phyloP scores from a whole-genome alignment of 768 basidiomycete species.

The Boletus bicolor region DNA sequence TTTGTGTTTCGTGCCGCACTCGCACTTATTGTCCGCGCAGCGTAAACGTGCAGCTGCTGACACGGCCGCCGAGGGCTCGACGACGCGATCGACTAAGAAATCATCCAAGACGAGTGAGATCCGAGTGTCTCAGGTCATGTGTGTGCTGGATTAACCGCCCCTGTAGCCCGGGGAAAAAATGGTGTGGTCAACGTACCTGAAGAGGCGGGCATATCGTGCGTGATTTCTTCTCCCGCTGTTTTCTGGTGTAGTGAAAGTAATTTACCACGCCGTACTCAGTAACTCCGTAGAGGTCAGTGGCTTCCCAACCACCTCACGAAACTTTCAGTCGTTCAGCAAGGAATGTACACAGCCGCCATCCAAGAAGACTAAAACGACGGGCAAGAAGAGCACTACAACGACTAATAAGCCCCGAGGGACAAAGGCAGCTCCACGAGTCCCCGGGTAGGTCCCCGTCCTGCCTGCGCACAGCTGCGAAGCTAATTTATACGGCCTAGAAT shows the following conservation, averaged over 20 bases:
- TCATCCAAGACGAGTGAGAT: slow-evolving; percentile 38
- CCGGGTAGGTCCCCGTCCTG: slow-evolving; percentile 10
- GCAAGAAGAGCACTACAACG: slow-evolving; percentile 16
- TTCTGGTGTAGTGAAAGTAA: not conserved
- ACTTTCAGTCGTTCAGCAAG: slow-evolving; percentile 1
- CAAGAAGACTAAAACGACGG: slow-evolving; percentile 41
- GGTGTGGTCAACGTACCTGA: slow-evolving; percentile 4
- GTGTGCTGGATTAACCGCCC: slow-evolving; percentile 1
- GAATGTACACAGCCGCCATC: slow-evolving; percentile 27
- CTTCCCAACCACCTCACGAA: not conserved
- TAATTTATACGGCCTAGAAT: slow-evolving; percentile 17
- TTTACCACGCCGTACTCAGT: slow-evolving; percentile 18
- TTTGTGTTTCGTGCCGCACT: not conserved
- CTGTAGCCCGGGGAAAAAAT: slow-evolving; percentile 18
- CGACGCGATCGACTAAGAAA: slow-evolving; percentile 46
- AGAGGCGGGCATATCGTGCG: slow-evolving; percentile 23
- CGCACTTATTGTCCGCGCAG: slow-evolving; percentile 35
- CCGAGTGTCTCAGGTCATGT: slow-evolving; percentile 15
- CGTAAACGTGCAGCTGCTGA: slow-evolving; percentile 54
- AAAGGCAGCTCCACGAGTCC: slow-evolving; percentile 13
- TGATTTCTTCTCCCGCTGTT: slow-evolving; percentile 8
- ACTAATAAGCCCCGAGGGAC: slow-evolving; percentile 14
- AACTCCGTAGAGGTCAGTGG: slow-evolving; percentile 25
- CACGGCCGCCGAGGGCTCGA: slow-evolving; percentile 25
- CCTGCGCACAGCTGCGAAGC: not conserved